phyloP scores from a whole-genome alignment of 129 eudicot species.

The Scalesia atractyloides region DNA sequence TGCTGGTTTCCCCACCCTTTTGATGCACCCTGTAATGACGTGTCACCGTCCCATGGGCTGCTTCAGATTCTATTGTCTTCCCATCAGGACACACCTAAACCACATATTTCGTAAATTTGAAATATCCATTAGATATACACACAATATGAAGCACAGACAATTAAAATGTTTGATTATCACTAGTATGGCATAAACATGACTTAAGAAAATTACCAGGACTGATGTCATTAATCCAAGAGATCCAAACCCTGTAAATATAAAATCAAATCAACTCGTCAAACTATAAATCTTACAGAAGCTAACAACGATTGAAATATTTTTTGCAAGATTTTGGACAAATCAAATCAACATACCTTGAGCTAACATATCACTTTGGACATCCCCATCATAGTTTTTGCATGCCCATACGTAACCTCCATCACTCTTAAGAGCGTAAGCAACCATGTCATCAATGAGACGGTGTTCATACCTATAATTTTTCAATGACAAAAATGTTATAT shows the following conservation, averaged over 20 bases:
- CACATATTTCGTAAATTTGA: background rate
- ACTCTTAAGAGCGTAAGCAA: slow-evolving; percentile 97
- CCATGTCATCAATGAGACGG: slow-evolving; percentile 99
- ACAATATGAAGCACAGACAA: too few species aligned
- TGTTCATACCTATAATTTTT: slow-evolving; percentile 77
- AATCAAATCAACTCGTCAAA: slow-evolving; percentile 13
- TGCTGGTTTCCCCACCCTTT: slow-evolving; percentile 96
- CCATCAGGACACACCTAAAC: slow-evolving; percentile 95
- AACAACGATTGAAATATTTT: background rate
- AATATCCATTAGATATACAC: too few species aligned
- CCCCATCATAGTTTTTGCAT: slow-evolving; percentile 99
- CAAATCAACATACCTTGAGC: slow-evolving; percentile 73
- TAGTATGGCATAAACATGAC: background rate
- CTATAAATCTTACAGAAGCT: background rate
- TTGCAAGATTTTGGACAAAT: background rate
- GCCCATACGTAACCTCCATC: slow-evolving; percentile 99
- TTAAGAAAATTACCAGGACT: slow-evolving; percentile 64
- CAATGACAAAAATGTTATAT: background rate
- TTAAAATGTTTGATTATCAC: background rate
- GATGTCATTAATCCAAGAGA: slow-evolving; percentile 99
- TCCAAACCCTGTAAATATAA: slow-evolving; percentile 66
- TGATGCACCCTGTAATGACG: slow-evolving; percentile 96
- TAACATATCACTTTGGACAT: slow-evolving; percentile 95
- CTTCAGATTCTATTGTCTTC: slow-evolving; percentile 97
- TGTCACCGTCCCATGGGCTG: slow-evolving; percentile 98